Evolutionary conservation across 1,284 basidiomycete species (phyloP).

Genomic region (Ustilago loliicola): DNA sequence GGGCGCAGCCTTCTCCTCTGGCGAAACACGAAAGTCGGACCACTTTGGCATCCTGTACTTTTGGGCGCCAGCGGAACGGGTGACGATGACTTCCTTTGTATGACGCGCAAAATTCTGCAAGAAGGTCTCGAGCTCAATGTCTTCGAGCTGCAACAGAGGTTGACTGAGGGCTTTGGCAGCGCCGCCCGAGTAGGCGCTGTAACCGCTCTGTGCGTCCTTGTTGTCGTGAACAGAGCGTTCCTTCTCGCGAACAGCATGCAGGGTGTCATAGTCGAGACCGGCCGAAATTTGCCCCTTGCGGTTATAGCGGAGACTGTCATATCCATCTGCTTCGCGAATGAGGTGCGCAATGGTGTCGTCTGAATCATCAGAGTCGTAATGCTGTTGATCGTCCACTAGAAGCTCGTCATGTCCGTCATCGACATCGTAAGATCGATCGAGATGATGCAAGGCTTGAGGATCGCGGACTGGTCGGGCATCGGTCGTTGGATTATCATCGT

Average conservation of each 20-base stretch:
- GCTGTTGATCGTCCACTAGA: slow-evolving; percentile 11
- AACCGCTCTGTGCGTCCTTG: slow-evolving; percentile 26
- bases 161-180: slow-evolving; percentile 55
- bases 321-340: slow-evolving; percentile 43
- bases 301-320: slow-evolving; percentile 40
- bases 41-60: slow-evolving; percentile 67
- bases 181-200: slow-evolving; percentile 55
- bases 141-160: slow-evolving; percentile 66
- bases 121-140: slow-evolving; percentile 67
- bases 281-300: slow-evolving; percentile 29
- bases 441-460: neutral
- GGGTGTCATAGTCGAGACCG: slow-evolving; percentile 33
- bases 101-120: slow-evolving; percentile 66
- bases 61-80: slow-evolving; percentile 32
- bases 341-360: slow-evolving; percentile 48
- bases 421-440: neutral
- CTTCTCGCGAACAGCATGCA: slow-evolving; percentile 31
- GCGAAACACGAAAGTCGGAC: slow-evolving; percentile 66
- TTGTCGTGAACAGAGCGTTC: slow-evolving; percentile 22
- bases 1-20: slow-evolving; percentile 35
- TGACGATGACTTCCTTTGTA: slow-evolving; percentile 66
- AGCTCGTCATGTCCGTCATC: slow-evolving; percentile 4
- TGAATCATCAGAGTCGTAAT: slow-evolving; percentile 46
- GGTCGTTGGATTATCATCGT: slow-evolving; percentile 11
- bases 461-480: slow-evolving; percentile 8